These are phyloP conservation scores for Tulasnella sp. DNA, from an alignment of 768 basidiomycete genomes.

Conservation along the genomic window DNA sequence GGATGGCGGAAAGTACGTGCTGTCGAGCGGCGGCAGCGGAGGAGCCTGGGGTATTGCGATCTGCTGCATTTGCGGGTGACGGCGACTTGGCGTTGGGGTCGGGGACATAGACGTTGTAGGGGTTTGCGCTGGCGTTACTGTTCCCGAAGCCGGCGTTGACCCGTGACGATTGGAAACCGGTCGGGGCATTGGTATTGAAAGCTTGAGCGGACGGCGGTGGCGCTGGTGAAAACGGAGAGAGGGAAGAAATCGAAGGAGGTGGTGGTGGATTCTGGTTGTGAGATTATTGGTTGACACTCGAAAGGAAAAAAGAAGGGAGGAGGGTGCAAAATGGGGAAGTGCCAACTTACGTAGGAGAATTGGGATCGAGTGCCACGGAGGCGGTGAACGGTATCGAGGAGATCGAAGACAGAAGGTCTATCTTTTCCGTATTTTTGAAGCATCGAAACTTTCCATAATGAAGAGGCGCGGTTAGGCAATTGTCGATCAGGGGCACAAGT, in stretches of 20 bases:
- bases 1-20: constrained; percentile 69
- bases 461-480: constrained; percentile 3
- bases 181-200: constrained; percentile 18
- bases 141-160: constrained; percentile 4
- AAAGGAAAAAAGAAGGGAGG: constrained; percentile 6
- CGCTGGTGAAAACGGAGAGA: constrained; percentile 16
- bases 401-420: constrained; percentile 80
- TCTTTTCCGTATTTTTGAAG: constrained; percentile 82
- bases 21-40: constrained; percentile 56
- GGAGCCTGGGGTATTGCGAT: constrained; percentile 18
- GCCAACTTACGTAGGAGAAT: constrained; percentile 50
- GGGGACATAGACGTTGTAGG: constrained; percentile 8
- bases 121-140: not conserved
- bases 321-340: not conserved
- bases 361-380: constrained; percentile 81
- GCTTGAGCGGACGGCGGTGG: constrained; percentile 17
- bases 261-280: constrained; percentile 21
- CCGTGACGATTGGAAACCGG: constrained; percentile 13
- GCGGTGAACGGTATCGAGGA: constrained; percentile 73
- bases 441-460: constrained; percentile 60
- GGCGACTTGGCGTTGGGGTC: not conserved
- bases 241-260: constrained; percentile 16
- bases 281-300: constrained; percentile 20
- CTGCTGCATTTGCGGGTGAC: constrained; percentile 1
- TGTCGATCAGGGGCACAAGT: not conserved